phyloP scores from a whole-genome alignment of 805 yeast genomes.

The Kuraishia ogatae region DNA sequence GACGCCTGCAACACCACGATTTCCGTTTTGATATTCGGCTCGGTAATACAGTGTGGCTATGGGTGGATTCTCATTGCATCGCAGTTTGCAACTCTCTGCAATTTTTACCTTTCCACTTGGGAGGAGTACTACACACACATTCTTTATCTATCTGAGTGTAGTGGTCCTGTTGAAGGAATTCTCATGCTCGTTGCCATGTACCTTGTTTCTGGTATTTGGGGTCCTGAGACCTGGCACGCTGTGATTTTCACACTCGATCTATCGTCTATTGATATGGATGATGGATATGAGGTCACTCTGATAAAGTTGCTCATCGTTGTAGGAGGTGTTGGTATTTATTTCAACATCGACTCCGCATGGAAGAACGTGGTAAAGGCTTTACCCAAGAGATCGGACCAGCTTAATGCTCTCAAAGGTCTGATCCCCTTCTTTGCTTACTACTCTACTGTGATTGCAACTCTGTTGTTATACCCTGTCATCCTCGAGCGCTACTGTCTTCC shows the following conservation, averaged over 20 bases:
- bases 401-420: conserved; percentile 45
- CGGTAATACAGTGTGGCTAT: conserved; percentile 72
- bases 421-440: conserved; percentile 60
- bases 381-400: conserved; percentile 20
- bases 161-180: conserved; percentile 96
- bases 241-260: conserved; percentile 32
- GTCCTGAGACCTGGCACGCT: conserved; percentile 59
- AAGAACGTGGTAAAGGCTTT: conserved; percentile 46
- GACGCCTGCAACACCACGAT: conserved; percentile 65
- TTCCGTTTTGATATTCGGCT: conserved; percentile 63
- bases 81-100: conserved; percentile 67
- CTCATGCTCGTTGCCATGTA: conserved; percentile 50
- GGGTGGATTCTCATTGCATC: conserved; percentile 51
- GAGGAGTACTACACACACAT: conserved; percentile 90
- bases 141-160: conserved; percentile 64
- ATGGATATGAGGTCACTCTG: conserved; percentile 25
- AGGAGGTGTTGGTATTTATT: conserved; percentile 47
- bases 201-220: conserved; percentile 55
- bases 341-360: conserved; percentile 63
- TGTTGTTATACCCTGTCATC: conserved; percentile 42
- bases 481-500: conserved; percentile 41
- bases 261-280: conserved; percentile 19
- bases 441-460: conserved; percentile 35
- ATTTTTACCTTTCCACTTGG: conserved; percentile 90
- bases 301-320: conserved; percentile 35